Base-by-base conservation (phyloP, 495 filamentous ascomycete genomes). In the Hypoxylon cercidicola region DNA sequence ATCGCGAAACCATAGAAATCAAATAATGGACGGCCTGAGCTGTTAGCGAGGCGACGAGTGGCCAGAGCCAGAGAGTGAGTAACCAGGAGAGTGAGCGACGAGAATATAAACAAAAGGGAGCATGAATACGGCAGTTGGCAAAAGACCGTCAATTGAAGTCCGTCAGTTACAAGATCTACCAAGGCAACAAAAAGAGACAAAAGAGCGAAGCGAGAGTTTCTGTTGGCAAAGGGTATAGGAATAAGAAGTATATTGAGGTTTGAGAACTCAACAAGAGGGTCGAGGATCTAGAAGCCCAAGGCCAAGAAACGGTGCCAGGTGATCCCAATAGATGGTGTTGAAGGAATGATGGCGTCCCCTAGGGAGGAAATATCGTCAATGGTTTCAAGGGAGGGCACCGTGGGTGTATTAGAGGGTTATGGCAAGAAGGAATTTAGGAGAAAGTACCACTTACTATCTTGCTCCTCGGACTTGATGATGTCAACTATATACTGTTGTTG, bases 301-400 rank as follows among this genome's bases (percentile, higher is more conserved):
- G 48, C 21, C 37, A 57, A 56, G 51, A 53, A 58, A 39, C 10
- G 34, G n/a, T 54, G 54, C 44, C 34, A 58, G 48, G 18, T 47
- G 28, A 30, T 20, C 39, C 52, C 8, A 43, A 59, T 32, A 43
- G 19, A 41, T 30, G n/a, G 43, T 45, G 25, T 53, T 53, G 64
- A 69, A 71, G 65, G 71, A 73, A 73, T 71, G 68, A 64, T 60
- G 51, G 55, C 45, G 62, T 48, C 46, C 11, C 10, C 13, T 64
- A 65, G 64, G 68, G 56, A 58, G 48, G 51, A 43, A 68, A 51
- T 19, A 44, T 56, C 28, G 39, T 41, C 43, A 46, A 54, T 62
- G 55, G 53, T 64, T 25, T 25, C 30, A 60, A 62, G 66, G 60
- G 62, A 68, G 54, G 23, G 57, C 25, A 30, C 48, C 16, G 12